phyloP scores from a whole-genome alignment of 2,329 filamentous ascomycete species.

The Cladobotryum protrusum region DNA sequence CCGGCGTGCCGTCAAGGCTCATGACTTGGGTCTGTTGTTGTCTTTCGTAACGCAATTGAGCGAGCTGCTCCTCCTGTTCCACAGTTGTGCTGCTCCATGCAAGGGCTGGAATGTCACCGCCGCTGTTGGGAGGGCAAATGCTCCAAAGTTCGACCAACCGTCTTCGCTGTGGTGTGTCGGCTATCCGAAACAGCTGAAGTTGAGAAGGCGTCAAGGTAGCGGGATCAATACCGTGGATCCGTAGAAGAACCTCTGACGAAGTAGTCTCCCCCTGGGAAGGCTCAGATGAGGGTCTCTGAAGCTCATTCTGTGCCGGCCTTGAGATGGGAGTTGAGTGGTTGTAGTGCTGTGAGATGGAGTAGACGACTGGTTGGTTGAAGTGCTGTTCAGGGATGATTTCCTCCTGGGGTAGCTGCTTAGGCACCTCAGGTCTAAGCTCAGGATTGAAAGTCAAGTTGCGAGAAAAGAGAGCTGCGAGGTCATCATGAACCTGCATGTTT shows the following conservation, averaged over 20 bases:
- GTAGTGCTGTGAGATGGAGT: conserved; percentile 77
- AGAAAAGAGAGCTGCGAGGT: conserved; percentile 74
- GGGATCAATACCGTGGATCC: conserved; percentile 64
- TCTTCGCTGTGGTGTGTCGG: conserved; percentile 63
- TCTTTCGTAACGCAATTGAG: conserved; percentile 52
- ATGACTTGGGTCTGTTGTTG: conserved; percentile 38
- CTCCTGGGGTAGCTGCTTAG: conserved; percentile 25
- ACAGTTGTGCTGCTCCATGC: conserved; percentile 48
- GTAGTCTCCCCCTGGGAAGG: conserved; percentile 42
- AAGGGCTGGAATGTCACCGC: conserved; percentile 46
- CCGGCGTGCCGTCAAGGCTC: conserved; percentile 49
- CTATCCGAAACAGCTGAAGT: conserved; percentile 70
- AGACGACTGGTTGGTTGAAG: conserved; percentile 49
- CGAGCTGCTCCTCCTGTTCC: conserved; percentile 54
- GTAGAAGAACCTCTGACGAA: conserved; percentile 52
- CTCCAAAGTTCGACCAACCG: conserved; percentile 80
- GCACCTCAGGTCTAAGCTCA: conserved; percentile 21
- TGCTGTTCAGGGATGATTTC: conserved; percentile 22
- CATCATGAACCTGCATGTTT: conserved; percentile 65
- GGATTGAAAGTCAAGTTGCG: conserved; percentile 63
- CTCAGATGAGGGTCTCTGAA: conserved; percentile 44
- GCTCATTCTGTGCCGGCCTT: conserved; percentile 30
- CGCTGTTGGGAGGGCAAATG: conserved; percentile 64
- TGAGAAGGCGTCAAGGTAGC: conserved; percentile 65
- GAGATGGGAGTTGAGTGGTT: conserved; percentile 65